Evolutionary conservation across 345 rosid genomes (phyloP), one percentile per base, ranked within the genome.

Genomic region (Eucalyptus marginata): DNA sequence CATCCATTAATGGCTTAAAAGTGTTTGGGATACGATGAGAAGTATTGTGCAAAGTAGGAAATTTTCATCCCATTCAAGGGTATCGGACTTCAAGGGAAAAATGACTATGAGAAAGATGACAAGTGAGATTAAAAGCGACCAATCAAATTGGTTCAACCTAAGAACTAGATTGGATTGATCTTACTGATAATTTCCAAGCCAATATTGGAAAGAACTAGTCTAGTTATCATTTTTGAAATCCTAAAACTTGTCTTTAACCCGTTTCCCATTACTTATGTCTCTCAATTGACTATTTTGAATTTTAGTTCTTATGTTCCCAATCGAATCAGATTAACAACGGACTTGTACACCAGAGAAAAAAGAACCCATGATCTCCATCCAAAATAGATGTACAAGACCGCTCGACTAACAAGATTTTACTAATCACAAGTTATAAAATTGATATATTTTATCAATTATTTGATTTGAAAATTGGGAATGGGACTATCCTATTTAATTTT

Each of bases 21-120:
- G 3, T n/a, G 36, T 29, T 0, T n/a, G 2, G 8, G 36, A n/a
- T 64, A n/a, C 2, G 3, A n/a, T 66, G 5, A 14, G 33, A 64
- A n/a, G 76, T 64, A 56, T 64, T 64, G 3, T n/a, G 10, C 16
- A 64, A n/a, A 64, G 10, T n/a, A 64, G 18, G 36, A 64, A 64
- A 64, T 64, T 64, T 62, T 64, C 71, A 64, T n/a, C 36, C 71
- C 36, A 64, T 64, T n/a, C 3, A 0, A 13, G 71, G 36, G 71
- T 7, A 29, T 64, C 13, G 3, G 1, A 14, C 36, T 64, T 64
- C 10, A n/a, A 66, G 22, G 11, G 8, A 31, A 56, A 9, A 25
- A 24, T 14, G 17, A 15, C 79, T 14, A 59, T 27, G 68, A 27
- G 8, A 66, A n/a, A 66, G 22, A 14, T 66, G 79, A 66, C 22